These are phyloP conservation scores for Talaromyces rugulosus DNA, from an alignment of 2,329 filamentous ascomycete genomes.

Conservation along the genomic window DNA sequence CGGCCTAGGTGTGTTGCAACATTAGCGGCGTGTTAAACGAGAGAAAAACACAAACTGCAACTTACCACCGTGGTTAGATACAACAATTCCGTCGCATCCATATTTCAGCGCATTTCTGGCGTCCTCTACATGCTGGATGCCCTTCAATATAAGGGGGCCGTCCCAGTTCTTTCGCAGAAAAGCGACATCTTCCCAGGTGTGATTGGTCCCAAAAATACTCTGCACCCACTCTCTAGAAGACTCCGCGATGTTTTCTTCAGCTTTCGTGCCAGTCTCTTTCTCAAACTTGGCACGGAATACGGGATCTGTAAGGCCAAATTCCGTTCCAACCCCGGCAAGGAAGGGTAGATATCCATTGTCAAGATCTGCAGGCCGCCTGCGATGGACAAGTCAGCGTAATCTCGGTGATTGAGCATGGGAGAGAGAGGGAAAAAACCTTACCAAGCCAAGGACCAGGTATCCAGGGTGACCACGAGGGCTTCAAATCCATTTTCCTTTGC, in stretches of 20 bases:
- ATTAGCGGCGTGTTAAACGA: slow-evolving; percentile 54
- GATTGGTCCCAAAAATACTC: slow-evolving; percentile 47
- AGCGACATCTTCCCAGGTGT: slow-evolving; percentile 60
- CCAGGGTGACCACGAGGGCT: slow-evolving; percentile 23
- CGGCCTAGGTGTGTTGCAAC: slow-evolving; percentile 43
- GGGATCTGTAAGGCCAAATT: slow-evolving; percentile 63
- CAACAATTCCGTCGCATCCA: slow-evolving; percentile 24
- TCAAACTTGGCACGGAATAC: slow-evolving; percentile 59
- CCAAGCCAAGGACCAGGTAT: slow-evolving; percentile 60
- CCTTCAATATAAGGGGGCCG: slow-evolving; percentile 31
- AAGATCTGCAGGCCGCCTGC: slow-evolving; percentile 58
- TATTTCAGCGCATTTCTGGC: slow-evolving; percentile 9
- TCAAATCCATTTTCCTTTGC: slow-evolving; percentile 11
- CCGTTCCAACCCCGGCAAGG: slow-evolving; percentile 54
- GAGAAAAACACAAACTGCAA: slow-evolving; percentile 45
- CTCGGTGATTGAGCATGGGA: not conserved
- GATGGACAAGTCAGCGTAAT: not conserved
- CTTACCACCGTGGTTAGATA: slow-evolving; percentile 40
- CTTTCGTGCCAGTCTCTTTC: slow-evolving; percentile 40
- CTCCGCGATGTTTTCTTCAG: slow-evolving; percentile 47
- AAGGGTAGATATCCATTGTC: slow-evolving; percentile 56
- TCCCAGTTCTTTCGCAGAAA: slow-evolving; percentile 58
- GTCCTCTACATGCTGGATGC: slow-evolving; percentile 11
- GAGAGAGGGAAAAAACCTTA: not conserved
- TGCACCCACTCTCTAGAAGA: slow-evolving; percentile 53